These are phyloP conservation scores for Saturnispora serradocipensis DNA, from an alignment of 805 yeast genomes.

Conservation along the genomic window DNA sequence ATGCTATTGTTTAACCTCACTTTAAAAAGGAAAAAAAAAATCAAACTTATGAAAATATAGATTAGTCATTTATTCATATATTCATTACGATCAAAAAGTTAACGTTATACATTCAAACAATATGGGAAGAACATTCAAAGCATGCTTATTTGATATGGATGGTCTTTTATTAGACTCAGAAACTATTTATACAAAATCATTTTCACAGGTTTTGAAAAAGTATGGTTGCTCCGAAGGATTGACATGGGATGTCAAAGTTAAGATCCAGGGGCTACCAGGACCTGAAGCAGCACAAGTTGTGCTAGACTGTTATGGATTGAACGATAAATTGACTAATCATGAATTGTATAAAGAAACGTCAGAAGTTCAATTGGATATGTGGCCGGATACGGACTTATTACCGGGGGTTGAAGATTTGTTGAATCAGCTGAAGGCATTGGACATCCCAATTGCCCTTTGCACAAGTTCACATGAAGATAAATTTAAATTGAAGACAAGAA, in stretches of 20 bases:
- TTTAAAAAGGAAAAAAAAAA: not conserved
- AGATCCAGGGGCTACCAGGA: conserved; percentile 89
- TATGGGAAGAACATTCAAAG: conserved; percentile 15
- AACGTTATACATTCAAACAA: not conserved
- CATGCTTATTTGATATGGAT: conserved; percentile 67
- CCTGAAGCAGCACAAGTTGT: conserved; percentile 57
- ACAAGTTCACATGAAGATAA: conserved; percentile 67
- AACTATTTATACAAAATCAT: conserved; percentile 76
- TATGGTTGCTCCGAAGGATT: conserved; percentile 59
- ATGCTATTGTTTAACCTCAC: not conserved
- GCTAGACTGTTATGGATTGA: conserved; percentile 59
- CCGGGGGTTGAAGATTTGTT: conserved; percentile 82
- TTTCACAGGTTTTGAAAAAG: conserved; percentile 49
- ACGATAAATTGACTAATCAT: conserved; percentile 46
- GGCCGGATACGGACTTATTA: conserved; percentile 58
- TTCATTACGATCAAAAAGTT: not conserved
- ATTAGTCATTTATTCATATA: not conserved
- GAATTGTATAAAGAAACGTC: conserved; percentile 48
- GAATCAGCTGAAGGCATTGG: conserved; percentile 36
- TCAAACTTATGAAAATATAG: not conserved
- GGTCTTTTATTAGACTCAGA: conserved; percentile 90
- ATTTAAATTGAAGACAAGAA: conserved; percentile 63
- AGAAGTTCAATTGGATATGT: conserved; percentile 42
- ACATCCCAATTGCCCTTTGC: conserved; percentile 81
- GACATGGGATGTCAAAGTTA: conserved; percentile 84